Base-by-base conservation (phyloP, 805 yeast species). In the Candida nitratophila region DNA sequence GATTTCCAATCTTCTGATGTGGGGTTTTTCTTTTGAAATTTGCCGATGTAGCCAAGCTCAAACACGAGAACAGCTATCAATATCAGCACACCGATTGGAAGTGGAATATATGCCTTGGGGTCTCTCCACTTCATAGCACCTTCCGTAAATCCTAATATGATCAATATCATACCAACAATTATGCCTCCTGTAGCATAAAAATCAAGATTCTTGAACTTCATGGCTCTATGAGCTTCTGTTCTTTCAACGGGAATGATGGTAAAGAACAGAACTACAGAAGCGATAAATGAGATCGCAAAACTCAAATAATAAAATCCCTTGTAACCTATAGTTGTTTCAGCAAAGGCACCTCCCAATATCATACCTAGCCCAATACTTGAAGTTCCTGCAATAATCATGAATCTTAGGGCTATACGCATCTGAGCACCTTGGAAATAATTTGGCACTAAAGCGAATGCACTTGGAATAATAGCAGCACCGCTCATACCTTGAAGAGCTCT, bases 401-500 rank as follows among this genome's bases (percentile, higher is more conserved):
- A 29, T 19, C 33, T 39, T 37, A 55, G 43, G 6, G 59, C 56
- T 7, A 5, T 11, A 8, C 32, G 40, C 21, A 57, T 37, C 6
- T 44, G 32, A 3, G 46, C 34, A 10, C 57, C 60, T n/a, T 41
- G 41, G 39, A 50, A 59, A 39, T 56, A 56, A 37, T 52, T 48
- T 4, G 54, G 59, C 4, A 52, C 47, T 10, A 59, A 17, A 1
- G 55, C 52, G 41, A 47, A 41, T 1, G 50, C 46, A 36, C 52
- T 47, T 2, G 76, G 77, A 17, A 73, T 54, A 10, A 68, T 45
- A 5, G 66, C 60, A 1, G 76, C 65, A 1, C 68, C 77, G 16
- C 67, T 60, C 6, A 70, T 51, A n/a, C 77, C 77, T 49, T 71
- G 77, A 0, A 73, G 41, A 1, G 75, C 74, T 49, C 77, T 57